Evolutionary conservation across 176 grass and related monocot genomes (phyloP), one percentile per base, ranked within the genome.

Genomic region (Cocos nucifera): DNA sequence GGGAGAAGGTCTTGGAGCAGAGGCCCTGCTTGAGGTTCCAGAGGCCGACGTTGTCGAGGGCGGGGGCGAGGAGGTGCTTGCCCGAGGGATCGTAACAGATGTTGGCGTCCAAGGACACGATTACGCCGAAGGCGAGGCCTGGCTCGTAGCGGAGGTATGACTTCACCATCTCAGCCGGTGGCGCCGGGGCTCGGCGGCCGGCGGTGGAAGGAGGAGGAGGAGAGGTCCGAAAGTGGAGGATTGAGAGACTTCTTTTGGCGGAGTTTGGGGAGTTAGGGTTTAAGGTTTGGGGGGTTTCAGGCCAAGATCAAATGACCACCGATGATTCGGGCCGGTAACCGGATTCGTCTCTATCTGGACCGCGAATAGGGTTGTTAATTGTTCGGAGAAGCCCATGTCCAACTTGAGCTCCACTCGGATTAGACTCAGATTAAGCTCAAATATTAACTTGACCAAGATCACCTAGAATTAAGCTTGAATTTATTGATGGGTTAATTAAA

Each of bases 11-110:
- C 61, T 81, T 61, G 52, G 69, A 69, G 30, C 80, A 72, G 39
- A 87, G 77, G 19, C 91, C 91, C 61, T 85, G 80, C 80, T 96
- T 96, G 57, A 90, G 86, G 71, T 96, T 87, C 91, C 91, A 96
- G 7, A 85, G 64, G 48, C 68, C 66, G 64, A 96, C 22, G 61
- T 77, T 72, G 75, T 96, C 91, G 19, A 96, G 80, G 39, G 86
- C 86, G 35, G 80, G 86, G 49, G 91, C 80, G 72, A 96, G 80
- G 65, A 96, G 91, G 61, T 64, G 83, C 73, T 77, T 64, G 25
- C 86, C 91, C 22, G 86, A 87, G 49, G 86, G 83, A 23, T 96
- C 86, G 53, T 96, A 90, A 50, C 48, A 67, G 61, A 96, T 82
- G 75, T 96, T 96, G 24, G 77, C 79, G 22, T 96, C 86, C 26